Evolutionary conservation across 2,329 filamentous ascomycete genomes (phyloP).

Genomic region (Penicillium janthinellum): DNA sequence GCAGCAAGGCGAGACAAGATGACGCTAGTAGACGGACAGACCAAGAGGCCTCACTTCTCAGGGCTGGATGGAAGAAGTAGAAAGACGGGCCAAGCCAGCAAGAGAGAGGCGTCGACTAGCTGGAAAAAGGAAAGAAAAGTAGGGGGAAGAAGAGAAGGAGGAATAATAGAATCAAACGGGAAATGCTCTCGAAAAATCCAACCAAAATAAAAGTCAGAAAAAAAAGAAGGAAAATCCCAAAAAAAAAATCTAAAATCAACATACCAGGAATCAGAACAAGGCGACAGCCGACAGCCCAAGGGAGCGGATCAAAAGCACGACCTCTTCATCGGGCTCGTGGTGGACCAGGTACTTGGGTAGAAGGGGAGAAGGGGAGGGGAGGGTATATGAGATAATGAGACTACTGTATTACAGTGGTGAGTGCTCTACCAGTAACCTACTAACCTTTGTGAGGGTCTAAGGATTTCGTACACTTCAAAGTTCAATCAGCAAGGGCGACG

Average conservation of each 20-base stretch:
- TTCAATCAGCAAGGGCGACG: conserved; percentile 11
- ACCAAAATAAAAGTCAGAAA: not conserved
- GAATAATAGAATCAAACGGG: not conserved
- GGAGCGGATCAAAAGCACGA: conserved; percentile 3
- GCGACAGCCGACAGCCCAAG: not conserved
- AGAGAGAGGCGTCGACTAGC: not conserved
- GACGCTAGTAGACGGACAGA: conserved; percentile 11
- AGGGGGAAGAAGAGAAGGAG: not conserved
- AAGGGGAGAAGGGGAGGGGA: not conserved
- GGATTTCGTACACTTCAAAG: not conserved
- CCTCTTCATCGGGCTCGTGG: conserved; percentile 7
- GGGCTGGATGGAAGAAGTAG: not conserved
- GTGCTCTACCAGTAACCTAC: too few species aligned
- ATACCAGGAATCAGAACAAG: not conserved
- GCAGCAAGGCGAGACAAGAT: conserved; percentile 7
- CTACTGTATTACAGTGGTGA: not conserved
- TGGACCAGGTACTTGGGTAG: conserved; percentile 18
- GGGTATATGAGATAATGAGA: not conserved
- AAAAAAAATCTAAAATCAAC: not conserved
- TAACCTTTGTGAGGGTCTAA: not conserved
- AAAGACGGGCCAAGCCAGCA: not conserved
- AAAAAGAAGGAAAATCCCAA: not conserved
- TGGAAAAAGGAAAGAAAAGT: conserved; percentile 1
- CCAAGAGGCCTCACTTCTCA: not conserved
- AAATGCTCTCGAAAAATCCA: conserved; percentile 7